phyloP scores from a whole-genome alignment of 192 early-diverging fungal species.

The Backusella psychrophila region DNA sequence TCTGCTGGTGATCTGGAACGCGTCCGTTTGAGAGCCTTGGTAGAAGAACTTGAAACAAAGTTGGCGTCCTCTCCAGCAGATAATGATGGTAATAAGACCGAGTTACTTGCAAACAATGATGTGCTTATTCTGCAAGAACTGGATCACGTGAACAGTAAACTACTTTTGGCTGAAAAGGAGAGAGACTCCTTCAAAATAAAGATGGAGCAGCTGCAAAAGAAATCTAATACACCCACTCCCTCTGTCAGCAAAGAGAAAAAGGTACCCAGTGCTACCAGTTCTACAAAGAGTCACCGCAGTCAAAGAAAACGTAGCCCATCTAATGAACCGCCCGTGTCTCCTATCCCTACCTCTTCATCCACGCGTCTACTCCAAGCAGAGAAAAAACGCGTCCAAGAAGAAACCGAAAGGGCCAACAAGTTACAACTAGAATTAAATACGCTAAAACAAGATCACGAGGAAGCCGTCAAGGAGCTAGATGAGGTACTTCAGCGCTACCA shows the following conservation, averaged over 20 bases:
- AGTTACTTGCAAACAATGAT: not conserved
- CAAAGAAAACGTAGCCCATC: not conserved
- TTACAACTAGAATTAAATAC: not conserved
- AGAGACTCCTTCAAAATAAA: constrained; percentile 5
- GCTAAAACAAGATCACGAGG: constrained; percentile 5
- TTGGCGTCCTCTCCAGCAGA: not conserved
- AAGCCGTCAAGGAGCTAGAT: constrained; percentile 21
- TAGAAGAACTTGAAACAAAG: constrained; percentile 21
- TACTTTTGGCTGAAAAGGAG: constrained; percentile 9
- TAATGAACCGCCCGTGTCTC: not conserved
- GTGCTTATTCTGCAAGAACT: constrained; percentile 20
- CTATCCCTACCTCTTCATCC: not conserved
- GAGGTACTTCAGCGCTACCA: constrained; percentile 17
- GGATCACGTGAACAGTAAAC: constrained; percentile 12
- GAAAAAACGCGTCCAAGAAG: constrained; percentile 10
- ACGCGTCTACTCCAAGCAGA: not conserved
- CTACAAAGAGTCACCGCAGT: not conserved
- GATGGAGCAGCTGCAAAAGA: constrained; percentile 5
- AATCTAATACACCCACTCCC: not conserved
- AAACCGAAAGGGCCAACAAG: constrained; percentile 1
- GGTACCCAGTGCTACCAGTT: not conserved
- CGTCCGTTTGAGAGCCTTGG: not conserved
- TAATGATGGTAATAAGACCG: not conserved
- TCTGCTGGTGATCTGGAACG: constrained; percentile 18
- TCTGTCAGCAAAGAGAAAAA: not conserved